Evolutionary conservation across 192 early-diverging fungal genomes (phyloP), one percentile per base, ranked within the genome.

Genomic region (Coemansia sp.): DNA sequence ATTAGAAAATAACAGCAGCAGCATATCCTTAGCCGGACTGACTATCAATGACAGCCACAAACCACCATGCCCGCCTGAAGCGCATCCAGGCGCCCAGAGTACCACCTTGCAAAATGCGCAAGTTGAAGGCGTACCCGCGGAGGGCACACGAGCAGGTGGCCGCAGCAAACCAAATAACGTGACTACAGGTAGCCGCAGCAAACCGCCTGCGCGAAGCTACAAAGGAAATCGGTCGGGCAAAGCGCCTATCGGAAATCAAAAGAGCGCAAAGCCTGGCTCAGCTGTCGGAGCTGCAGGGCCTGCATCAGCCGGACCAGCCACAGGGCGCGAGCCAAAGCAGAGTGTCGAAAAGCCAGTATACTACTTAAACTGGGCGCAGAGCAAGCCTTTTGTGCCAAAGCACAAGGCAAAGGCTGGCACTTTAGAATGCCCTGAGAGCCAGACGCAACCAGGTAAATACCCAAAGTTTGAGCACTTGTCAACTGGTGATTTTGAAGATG

Each of bases 1-100:
- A 37, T 14, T 64, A 34, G 61, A 62, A 47, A 44, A 63, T 15
- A 70, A 21, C 50, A 59, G 19, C 17, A 64, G 19, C 26, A 57
- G 38, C 38, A 42, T 51, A 55, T 51, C 60, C 8, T 38, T 63
- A 38, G 48, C 60, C 28, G 50, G 57, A 57, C 50, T 55, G 15
- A 60, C 42, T 52, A 37, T 55, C 46, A 59, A 31, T 52, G 28
- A 55, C 37, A 44, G 40, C 25, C 12, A 17, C 48, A 26, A 31
- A 44, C 46, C 22, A 22, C 21, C 59, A 26, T 40, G 59, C 28
- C 46, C 36, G 44, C 22, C 44, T 60, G 59, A 60, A 19, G 2
- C 59, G 15, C 59, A 25, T 25, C 28, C 52, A 28, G 52, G 52
- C 17, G 23, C 51, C 15, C 14, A n/a, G 28, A 54, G 52, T 15